Percentiles rank a stretch among this genome's conserved stretches.
These are phyloP conservation scores for Thraustotheca clavata DNA, from an alignment of 352 stramenopile genomes.

Conservation along the genomic window DNA sequence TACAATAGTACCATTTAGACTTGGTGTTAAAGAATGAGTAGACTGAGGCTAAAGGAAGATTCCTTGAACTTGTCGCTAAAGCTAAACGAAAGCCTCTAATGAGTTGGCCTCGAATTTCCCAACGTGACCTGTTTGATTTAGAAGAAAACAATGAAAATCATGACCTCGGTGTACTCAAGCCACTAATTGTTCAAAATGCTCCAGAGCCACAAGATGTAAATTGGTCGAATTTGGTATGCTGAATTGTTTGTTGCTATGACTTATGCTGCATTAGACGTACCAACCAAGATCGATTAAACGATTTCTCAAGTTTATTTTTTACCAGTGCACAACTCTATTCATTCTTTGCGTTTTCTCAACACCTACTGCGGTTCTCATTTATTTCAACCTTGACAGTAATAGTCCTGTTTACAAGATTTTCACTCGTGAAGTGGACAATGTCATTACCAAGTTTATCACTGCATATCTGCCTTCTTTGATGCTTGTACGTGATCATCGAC, in stretches of 20 bases:
- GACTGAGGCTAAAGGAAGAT: neutral
- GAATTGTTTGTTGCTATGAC: neutral
- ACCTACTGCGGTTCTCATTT: constrained; percentile 69
- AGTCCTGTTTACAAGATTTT: constrained; percentile 49
- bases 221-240: constrained; percentile 50
- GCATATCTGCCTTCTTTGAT: constrained; percentile 67
- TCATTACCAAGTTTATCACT: constrained; percentile 50
- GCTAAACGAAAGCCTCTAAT: neutral
- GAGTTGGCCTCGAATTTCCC: neutral
- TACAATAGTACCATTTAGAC: neutral
- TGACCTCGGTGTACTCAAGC: constrained; percentile 13
- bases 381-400: constrained; percentile 65
- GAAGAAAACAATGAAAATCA: constrained; percentile 28
- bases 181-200: constrained; percentile 49
- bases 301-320: constrained; percentile 32
- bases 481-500: constrained; percentile 30
- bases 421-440: constrained; percentile 31
- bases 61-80: neutral
- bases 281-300: constrained; percentile 35
- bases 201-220: constrained; percentile 70
- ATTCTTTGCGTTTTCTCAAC: constrained; percentile 68
- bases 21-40: neutral
- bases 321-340: constrained; percentile 41
- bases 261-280: constrained; percentile 26
- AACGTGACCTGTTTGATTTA: constrained; percentile 24